Evolutionary conservation across 1,139 yeast genomes (phyloP), one percentile per base, ranked within the genome.

Genomic region (Geotrichum carabidarum): DNA sequence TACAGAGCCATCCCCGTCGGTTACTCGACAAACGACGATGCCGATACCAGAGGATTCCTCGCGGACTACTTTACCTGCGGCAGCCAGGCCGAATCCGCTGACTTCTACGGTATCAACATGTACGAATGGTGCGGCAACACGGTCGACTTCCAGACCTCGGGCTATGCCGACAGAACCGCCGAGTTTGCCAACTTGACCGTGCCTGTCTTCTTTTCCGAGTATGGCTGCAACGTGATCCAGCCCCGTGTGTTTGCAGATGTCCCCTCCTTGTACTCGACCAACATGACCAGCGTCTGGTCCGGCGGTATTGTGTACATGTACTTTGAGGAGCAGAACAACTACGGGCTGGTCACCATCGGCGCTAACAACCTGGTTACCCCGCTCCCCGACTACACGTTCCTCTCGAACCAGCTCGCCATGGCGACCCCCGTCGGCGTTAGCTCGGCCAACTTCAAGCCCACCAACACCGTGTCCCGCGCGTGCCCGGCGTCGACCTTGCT

Each of bases 41-140:
- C 89, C 59, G 75, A 63, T 43, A 70, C 68, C 63, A 65, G 74
- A 48, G 68, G 68, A 67, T 66, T 70, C 63, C 78, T 90, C 57
- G 88, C 96, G 31, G 78, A 81, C 58, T 93, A 90, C 69, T 78
- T 93, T 64, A 93, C 87, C 70, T 93, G 98, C 66, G 77, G 81
- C 34, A 77, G 78, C 41, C 82, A 79, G 11, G 70, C 68, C n/a
- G 77, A 76, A n/a, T 84, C 82, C 48, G 87, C 89, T 53, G 99
- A 93, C 68, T 90, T 93, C 71, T 91, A 90, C 71, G 99, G 99
- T n/a, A 91, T 93, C 61, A 93, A 93, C 71, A 86, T 95, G 71
- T 93, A 94, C 71, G 95, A 91, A 65, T 93, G 99, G 99, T 93
- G 99, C 73, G 99, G 99, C 5, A 79, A 81, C 48, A 93, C 88